Evolutionary conservation across 495 filamentous ascomycete species (phyloP).

Genomic region (Lasiosphaeris hirsuta): DNA sequence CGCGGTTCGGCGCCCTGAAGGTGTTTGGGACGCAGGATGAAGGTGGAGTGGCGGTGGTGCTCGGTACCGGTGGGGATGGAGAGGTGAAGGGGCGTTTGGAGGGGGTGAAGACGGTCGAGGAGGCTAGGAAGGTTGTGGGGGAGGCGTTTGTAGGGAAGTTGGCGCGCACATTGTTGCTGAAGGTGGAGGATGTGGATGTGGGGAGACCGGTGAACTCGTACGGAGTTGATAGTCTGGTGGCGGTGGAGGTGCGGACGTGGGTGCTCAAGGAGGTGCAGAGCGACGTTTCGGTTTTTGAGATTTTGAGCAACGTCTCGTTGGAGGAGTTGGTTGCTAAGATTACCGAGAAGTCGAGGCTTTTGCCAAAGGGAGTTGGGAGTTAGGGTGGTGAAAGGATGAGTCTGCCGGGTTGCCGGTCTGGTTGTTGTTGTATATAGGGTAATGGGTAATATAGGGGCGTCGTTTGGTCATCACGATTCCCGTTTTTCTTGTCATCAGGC

Average conservation of each 20-base stretch:
- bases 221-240: conserved; percentile 56
- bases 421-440: no score
- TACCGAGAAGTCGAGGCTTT: not conserved
- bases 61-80: not conserved
- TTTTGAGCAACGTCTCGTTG: conserved; percentile 31
- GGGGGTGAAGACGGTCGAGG: not conserved
- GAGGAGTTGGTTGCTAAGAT: not conserved
- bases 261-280: conserved; percentile 44
- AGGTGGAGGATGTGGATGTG: conserved; percentile 28
- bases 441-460: no score
- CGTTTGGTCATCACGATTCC: no score
- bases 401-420: no score
- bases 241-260: conserved; percentile 58
- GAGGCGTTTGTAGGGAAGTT: conserved; percentile 28
- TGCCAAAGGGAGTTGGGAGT: no score
- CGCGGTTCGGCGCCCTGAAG: conserved; percentile 30
- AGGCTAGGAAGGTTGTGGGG: conserved; percentile 22
- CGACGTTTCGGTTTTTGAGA: conserved; percentile 46
- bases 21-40: conserved; percentile 22
- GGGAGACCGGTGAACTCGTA: conserved; percentile 34
- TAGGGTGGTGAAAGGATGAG: no score
- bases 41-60: not conserved
- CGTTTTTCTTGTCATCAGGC: no score
- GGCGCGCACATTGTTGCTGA: conserved; percentile 28
- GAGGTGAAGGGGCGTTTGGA: not conserved